Base-by-base conservation (phyloP, 345 rosid genomes). In the Salix exigua region DNA sequence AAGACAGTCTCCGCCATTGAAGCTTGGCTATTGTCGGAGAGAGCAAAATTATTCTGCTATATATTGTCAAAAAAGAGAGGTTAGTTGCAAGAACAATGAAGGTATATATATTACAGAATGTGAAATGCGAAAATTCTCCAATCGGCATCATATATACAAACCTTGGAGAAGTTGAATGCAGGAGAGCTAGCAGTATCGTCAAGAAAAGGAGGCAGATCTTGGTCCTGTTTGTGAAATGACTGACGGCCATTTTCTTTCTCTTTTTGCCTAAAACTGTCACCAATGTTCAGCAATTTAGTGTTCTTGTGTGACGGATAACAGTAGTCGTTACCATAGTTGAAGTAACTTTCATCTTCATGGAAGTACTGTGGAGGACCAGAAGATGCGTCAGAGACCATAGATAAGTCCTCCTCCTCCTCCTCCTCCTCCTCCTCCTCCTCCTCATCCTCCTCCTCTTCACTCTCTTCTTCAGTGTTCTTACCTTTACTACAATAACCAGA, bases 361-460 rank as follows among this genome's bases (percentile, higher is more conserved):
- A 91, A 67, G 81, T 31, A 30, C 31, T 86, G 90, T 31, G 94
- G 94, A 71, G 99, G 97, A 19, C 98, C 99, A n/a, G 99, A 95
- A 75, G 99, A 95, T 69, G 99, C 99, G 84, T 95, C 99, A 21
- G 99, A 95, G 42, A 93, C 88, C 99, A 95, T 93, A 1, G 99
- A 95, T 81, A 90, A 84, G 69, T 89, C 99, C 9, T 92, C 97
- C 65, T 88, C 96, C 30, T n/a, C n/a, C n/a, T n/a, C n/a, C n/a
- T n/a, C n/a, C n/a, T n/a, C n/a, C n/a, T n/a, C n/a, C n/a, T 90
- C 93, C 1, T 84, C n/a, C n/a, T n/a, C 89, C 1, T 72, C n/a
- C n/a, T n/a, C n/a, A n/a, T n/a, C 86, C 0, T 78, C 79, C 38
- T 83, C 66, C 64, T 73, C 65, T 72, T 69, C 63, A 50, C 69